Evolutionary conservation across 192 early-diverging fungal species (phyloP).

Genomic region (Lunasporangiospora selenospora): DNA sequence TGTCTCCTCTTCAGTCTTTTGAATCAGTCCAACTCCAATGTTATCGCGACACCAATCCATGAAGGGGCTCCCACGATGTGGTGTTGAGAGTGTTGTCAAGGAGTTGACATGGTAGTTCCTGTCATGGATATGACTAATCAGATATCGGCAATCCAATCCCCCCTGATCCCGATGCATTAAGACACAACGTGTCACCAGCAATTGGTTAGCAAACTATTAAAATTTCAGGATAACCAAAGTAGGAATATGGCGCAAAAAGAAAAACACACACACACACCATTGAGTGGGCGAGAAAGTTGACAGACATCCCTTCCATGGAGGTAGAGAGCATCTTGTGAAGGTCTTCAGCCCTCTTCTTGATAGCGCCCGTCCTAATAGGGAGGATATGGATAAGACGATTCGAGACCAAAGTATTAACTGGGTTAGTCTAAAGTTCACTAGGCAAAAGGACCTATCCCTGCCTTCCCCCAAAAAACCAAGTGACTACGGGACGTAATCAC

Average conservation of each 20-base stretch:
- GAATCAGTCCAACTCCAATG: conserved; percentile 76
- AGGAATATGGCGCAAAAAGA: too few species aligned
- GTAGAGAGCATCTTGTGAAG: conserved; percentile 73
- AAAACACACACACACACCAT: conserved; percentile 63
- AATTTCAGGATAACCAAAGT: too few species aligned
- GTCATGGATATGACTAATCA: conserved; percentile 83
- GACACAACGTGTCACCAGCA: neutral
- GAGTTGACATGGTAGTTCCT: conserved; percentile 76
- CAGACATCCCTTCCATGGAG: conserved; percentile 56
- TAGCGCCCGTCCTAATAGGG: conserved; percentile 71
- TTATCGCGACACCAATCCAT: conserved; percentile 95
- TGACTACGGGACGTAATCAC: too few species aligned
- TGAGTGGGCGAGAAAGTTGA: conserved; percentile 94
- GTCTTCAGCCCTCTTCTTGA: conserved; percentile 77
- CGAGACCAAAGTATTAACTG: too few species aligned
- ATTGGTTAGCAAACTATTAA: too few species aligned
- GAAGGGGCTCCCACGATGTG: conserved; percentile 90
- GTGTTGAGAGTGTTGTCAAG: conserved; percentile 92
- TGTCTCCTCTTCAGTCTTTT: conserved; percentile 41
- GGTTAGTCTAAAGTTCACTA: too few species aligned
- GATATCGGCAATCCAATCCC: conserved; percentile 91
- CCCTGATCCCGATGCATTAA: conserved; percentile 58
- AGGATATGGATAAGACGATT: too few species aligned
- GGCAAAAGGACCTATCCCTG: too few species aligned
- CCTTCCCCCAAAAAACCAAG: too few species aligned